Percentiles rank a stretch among this genome's conserved stretches.
Evolutionary conservation across 345 rosid genomes (phyloP).

Genomic region (Pugionium cornutum): DNA sequence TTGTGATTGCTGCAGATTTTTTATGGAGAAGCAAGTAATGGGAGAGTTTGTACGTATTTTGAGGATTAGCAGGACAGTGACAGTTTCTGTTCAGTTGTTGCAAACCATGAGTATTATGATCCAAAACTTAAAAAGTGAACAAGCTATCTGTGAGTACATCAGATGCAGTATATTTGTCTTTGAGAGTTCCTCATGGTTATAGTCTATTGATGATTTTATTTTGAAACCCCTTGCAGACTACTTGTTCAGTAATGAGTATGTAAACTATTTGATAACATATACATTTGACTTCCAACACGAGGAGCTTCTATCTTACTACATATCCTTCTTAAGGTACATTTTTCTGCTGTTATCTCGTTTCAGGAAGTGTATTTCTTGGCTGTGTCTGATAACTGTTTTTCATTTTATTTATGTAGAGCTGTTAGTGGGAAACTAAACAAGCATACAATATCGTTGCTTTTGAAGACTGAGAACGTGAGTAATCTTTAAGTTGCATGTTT

Average conservation of each 20-base stretch:
- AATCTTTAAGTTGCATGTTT: slow-evolving; percentile 19
- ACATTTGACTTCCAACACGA: slow-evolving; percentile 87
- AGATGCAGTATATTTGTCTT: slow-evolving; percentile 1
- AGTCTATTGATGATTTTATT: slow-evolving; percentile 25
- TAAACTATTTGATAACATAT: slow-evolving; percentile 86
- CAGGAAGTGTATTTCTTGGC: slow-evolving; percentile 19
- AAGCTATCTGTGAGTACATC: slow-evolving; percentile 81
- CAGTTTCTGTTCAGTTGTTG: slow-evolving; percentile 88
- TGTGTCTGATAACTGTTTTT: slow-evolving; percentile 30
- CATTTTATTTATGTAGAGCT: slow-evolving; percentile 58
- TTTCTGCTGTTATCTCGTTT: not conserved
- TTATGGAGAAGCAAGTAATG: slow-evolving; percentile 98
- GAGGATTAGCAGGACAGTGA: slow-evolving; percentile 56
- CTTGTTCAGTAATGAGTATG: slow-evolving; percentile 94
- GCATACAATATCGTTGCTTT: slow-evolving; percentile 84
- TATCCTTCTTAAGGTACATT: slow-evolving; percentile 82
- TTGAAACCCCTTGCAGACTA: slow-evolving; percentile 70
- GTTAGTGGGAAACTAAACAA: slow-evolving; percentile 91
- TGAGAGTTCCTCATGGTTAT: slow-evolving; percentile 7
- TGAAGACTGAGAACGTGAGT: slow-evolving; percentile 87
- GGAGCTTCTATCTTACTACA: slow-evolving; percentile 89
- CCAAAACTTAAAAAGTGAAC: slow-evolving; percentile 66
- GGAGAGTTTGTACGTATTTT: slow-evolving; percentile 86
- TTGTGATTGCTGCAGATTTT: slow-evolving; percentile 52
- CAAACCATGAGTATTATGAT: slow-evolving; percentile 98